phyloP scores from a whole-genome alignment of 177 flowering plant species.

The Vitis hybrid region DNA sequence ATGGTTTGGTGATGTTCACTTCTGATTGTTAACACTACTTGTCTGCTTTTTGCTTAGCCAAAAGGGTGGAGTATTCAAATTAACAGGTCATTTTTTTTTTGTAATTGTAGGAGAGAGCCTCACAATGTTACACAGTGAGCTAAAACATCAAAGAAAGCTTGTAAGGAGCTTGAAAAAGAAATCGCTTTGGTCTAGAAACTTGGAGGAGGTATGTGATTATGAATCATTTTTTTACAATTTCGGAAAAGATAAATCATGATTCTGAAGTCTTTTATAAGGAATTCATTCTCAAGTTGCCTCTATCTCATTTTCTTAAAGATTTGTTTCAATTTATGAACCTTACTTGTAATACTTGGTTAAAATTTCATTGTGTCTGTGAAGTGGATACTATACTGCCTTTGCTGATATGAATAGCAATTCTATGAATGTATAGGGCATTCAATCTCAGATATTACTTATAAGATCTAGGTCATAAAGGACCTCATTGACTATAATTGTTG shows the following conservation, averaged over 20 bases:
- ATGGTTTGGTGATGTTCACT: background rate
- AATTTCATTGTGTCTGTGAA: background rate
- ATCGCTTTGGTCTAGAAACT: constrained; percentile 63
- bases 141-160: constrained; percentile 76
- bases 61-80: background rate
- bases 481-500: background rate
- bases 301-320: background rate
- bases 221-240: background rate
- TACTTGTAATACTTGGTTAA: background rate
- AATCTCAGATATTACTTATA: background rate
- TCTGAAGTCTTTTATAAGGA: background rate
- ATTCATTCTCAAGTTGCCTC: background rate
- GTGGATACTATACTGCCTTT: background rate
- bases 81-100: constrained; percentile 12
- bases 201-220: constrained; percentile 63
- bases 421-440: background rate
- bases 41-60: constrained; percentile 1
- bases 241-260: background rate
- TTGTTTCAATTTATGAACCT: background rate
- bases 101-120: constrained; percentile 65
- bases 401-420: background rate
- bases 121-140: constrained; percentile 59
- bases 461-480: too few species aligned
- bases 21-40: background rate
- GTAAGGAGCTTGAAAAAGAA: constrained; percentile 77